These are phyloP conservation scores for Kalaharituber pfeilii DNA, from an alignment of 2,329 filamentous ascomycete species.

Conservation along the genomic window DNA sequence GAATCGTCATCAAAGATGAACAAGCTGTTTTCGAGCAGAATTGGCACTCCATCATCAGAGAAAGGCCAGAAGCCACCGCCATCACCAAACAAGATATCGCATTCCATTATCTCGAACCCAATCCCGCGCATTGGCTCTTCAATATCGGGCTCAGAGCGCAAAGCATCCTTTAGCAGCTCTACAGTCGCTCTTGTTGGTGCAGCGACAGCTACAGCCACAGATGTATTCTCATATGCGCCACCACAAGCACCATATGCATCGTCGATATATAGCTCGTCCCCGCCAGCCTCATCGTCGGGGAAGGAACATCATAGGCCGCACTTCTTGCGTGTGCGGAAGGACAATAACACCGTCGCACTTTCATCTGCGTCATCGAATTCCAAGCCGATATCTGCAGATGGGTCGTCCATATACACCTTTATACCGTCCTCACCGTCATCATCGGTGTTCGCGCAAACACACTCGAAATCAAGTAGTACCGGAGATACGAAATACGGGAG, in stretches of 20 bases:
- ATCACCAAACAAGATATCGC: slow-evolving; percentile 39
- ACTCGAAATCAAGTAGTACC: slow-evolving; percentile 38
- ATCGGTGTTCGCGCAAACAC: slow-evolving; percentile 23
- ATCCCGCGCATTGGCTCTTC: slow-evolving; percentile 8
- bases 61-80: slow-evolving; percentile 38
- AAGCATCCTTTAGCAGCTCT: slow-evolving; percentile 17
- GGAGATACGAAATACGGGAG: neutral
- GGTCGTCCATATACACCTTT: slow-evolving; percentile 46
- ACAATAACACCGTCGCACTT: slow-evolving; percentile 39
- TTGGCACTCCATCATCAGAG: slow-evolving; percentile 40
- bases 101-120: slow-evolving; percentile 14
- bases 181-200: slow-evolving; percentile 16
- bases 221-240: slow-evolving; percentile 1
- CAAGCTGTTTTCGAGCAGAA: slow-evolving; percentile 47
- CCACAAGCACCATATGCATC: neutral
- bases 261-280: slow-evolving; percentile 13
- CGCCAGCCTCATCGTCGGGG: neutral
- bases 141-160: slow-evolving; percentile 11
- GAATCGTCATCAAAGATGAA: slow-evolving; percentile 46
- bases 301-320: slow-evolving; percentile 19
- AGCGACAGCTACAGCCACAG: slow-evolving; percentile 2
- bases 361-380: slow-evolving; percentile 50
- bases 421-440: slow-evolving; percentile 45
- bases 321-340: slow-evolving; percentile 28
- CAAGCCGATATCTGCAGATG: slow-evolving; percentile 44